A percentile compares a stretch with the other conserved stretches of the same genome.
Evolutionary conservation across 176 grass and related monocot genomes (phyloP).

Genomic region (Eleusine indica): DNA sequence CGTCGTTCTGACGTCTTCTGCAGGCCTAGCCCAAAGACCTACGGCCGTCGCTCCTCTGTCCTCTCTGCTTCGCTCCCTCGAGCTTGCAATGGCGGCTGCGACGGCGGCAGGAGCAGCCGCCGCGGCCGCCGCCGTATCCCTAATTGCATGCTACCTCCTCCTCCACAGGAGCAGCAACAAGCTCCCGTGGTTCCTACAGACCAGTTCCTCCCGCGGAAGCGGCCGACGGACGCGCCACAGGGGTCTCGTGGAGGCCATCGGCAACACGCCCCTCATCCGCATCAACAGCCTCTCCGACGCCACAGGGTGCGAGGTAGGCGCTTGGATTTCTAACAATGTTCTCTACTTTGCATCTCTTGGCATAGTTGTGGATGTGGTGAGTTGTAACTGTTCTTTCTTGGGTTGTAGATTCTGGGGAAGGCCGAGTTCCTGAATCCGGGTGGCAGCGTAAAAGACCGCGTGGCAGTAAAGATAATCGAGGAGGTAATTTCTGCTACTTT

Average conservation of each 20-base stretch:
- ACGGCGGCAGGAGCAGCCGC: constrained; percentile 46
- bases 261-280: constrained; percentile 85
- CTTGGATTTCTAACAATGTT: neutral
- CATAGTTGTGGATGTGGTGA: constrained; percentile 10
- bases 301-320: constrained; percentile 80
- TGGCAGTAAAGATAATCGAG: constrained; percentile 93
- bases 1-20: neutral
- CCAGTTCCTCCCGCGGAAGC: constrained; percentile 3
- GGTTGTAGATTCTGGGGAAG: constrained; percentile 90
- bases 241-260: constrained; percentile 75
- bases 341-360: constrained; percentile 2
- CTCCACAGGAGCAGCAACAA: constrained; percentile 16
- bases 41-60: neutral
- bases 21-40: neutral
- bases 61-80: neutral
- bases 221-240: constrained; percentile 43
- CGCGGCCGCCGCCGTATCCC: constrained; percentile 60
- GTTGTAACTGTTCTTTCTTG: constrained; percentile 23
- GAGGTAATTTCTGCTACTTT: constrained; percentile 54
- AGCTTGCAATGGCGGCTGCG: constrained; percentile 60
- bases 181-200: constrained; percentile 10
- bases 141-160: constrained; percentile 61
- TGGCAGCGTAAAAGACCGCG: constrained; percentile 89
- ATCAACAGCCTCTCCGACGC: constrained; percentile 97
- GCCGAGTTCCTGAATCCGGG: constrained; percentile 98